Base-by-base conservation (phyloP, 495 filamentous ascomycete species). In the Hypoxylon lenormandii region DNA sequence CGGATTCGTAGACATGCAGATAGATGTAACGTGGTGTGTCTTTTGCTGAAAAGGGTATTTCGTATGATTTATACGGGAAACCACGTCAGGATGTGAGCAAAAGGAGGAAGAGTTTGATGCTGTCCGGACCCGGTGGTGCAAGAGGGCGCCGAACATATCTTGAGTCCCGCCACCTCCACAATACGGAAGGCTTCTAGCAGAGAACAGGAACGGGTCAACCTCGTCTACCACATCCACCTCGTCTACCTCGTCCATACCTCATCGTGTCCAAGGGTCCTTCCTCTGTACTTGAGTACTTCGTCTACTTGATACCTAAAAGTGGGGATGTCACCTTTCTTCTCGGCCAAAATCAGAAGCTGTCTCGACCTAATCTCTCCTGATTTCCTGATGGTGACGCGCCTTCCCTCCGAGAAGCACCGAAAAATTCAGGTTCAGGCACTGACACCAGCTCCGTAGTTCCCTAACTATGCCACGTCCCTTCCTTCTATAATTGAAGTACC, bases 321-420 rank as follows among this genome's bases (percentile, higher is more conserved):
- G 67, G 67, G 30, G 56, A 51, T 61, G 61, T 61, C 54, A 58
- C 61, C 37, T 22, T 61, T 46, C 38, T 33, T 52, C 61, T 70
- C 67, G 67, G 67, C 46, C 56, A 59, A 66, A 66, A 70, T 61
- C 50, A 56, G 61, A 70, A 16, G 67, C 57, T 70, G 67, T 70
- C 67, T 70, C 22, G 67, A 70, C 30, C 33, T 66, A 70, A 70
- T 70, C 67, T 70, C 61, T 59, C 62, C 36, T 54, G 56, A 40
- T 70, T 56, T 59, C 62, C 36, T 54, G 56, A 40, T 30, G 57
- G 62, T 63, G 62, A 58, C 57, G 62, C 23, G 12, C 62, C 36
- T 66, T 62, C 67, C 48, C 45, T 56, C 40, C 36, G 58, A 65
- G 67, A 61, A 52, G 51, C 51, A 69, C 51, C 50, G 36, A 15